phyloP scores from a whole-genome alignment of 2,329 filamentous ascomycete genomes.

The Fusarium brevicatenulatum region DNA sequence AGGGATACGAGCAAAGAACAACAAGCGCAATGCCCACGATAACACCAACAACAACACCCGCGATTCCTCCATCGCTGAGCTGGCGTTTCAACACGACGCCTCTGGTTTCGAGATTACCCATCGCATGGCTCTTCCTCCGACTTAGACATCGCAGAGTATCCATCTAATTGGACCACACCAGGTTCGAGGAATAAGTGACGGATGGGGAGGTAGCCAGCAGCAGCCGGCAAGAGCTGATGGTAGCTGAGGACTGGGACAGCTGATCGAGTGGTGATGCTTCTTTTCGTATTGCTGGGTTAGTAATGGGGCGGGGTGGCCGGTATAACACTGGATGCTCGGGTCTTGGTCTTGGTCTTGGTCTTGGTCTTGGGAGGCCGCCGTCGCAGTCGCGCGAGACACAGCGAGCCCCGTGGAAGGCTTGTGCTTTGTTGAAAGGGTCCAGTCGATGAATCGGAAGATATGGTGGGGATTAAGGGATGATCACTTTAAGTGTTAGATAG shows the following conservation, averaged over 20 bases:
- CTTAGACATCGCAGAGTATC: slow-evolving; percentile 33
- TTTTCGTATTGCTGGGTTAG: slow-evolving; percentile 20
- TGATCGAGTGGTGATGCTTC: slow-evolving; percentile 23
- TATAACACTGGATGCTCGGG: slow-evolving; percentile 21
- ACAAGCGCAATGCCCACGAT: slow-evolving; percentile 48
- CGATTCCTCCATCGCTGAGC: slow-evolving; percentile 50
- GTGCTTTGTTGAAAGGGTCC: slow-evolving; percentile 18
- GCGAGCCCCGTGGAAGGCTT: slow-evolving; percentile 33
- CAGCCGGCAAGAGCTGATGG: slow-evolving; percentile 36
- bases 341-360: slow-evolving; percentile 20
- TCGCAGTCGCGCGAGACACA: slow-evolving; percentile 32
- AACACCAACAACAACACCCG: slow-evolving; percentile 52
- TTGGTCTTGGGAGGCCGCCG: slow-evolving; percentile 44
- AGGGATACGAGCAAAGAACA: slow-evolving; percentile 53
- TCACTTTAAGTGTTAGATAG: slow-evolving; percentile 7
- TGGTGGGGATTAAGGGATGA: slow-evolving; percentile 13
- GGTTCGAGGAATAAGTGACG: slow-evolving; percentile 21
- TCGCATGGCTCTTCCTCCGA: slow-evolving; percentile 39
- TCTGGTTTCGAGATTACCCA: slow-evolving; percentile 34
- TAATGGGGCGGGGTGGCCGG: slow-evolving; percentile 35
- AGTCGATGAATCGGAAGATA: slow-evolving; percentile 11
- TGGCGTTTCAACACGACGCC: slow-evolving; percentile 42
- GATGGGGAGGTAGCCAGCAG: slow-evolving; percentile 27
- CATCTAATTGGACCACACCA: slow-evolving; percentile 32
- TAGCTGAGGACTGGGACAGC: slow-evolving; percentile 23